Conservation (phyloP, 2,329 filamentous ascomycete species). For the Phoma herbarum region DNA sequence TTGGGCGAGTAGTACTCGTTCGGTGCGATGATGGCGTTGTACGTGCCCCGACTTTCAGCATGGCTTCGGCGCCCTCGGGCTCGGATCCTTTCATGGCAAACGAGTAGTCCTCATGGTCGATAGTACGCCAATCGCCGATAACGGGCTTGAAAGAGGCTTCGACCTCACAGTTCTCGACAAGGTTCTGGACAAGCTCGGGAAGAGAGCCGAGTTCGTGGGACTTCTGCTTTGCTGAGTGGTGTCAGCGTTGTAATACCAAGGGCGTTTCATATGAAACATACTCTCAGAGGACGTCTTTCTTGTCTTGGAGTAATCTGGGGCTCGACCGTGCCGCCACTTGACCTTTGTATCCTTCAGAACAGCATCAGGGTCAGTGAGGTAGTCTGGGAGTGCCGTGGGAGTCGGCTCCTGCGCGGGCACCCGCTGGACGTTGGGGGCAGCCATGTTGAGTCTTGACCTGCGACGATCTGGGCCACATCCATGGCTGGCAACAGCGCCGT, state of each 20-base stretch:
- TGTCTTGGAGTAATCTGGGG: constrained; percentile 72
- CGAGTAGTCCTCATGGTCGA: constrained; percentile 66
- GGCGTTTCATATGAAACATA: constrained; percentile 50
- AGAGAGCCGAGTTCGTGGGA: constrained; percentile 64
- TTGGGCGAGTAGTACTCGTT: constrained; percentile 71
- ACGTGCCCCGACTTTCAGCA: constrained; percentile 73
- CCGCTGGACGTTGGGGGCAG: constrained; percentile 39
- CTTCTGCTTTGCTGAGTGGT: constrained; percentile 62
- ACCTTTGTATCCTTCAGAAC: constrained; percentile 63
- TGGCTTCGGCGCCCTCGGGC: constrained; percentile 66
- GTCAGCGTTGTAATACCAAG: constrained; percentile 5
- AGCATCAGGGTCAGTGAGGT: too few relatives aligned
- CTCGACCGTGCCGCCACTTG: constrained; percentile 67
- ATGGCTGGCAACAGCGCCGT: too few relatives aligned
- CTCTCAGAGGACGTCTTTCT: constrained; percentile 67
- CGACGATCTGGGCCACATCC: constrained; percentile 5
- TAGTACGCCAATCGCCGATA: constrained; percentile 71
- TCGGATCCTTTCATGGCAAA: constrained; percentile 71
- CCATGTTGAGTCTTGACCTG: constrained; percentile 28
- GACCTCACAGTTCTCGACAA: constrained; percentile 78
- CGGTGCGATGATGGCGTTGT: constrained; percentile 71
- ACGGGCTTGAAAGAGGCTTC: constrained; percentile 73
- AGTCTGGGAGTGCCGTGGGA: constrained; percentile 58
- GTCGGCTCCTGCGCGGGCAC: constrained; percentile 38
- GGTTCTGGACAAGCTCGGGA: constrained; percentile 73